These are phyloP conservation scores for Pleurotus platypus DNA, from an alignment of 768 basidiomycete genomes.

Conservation along the genomic window DNA sequence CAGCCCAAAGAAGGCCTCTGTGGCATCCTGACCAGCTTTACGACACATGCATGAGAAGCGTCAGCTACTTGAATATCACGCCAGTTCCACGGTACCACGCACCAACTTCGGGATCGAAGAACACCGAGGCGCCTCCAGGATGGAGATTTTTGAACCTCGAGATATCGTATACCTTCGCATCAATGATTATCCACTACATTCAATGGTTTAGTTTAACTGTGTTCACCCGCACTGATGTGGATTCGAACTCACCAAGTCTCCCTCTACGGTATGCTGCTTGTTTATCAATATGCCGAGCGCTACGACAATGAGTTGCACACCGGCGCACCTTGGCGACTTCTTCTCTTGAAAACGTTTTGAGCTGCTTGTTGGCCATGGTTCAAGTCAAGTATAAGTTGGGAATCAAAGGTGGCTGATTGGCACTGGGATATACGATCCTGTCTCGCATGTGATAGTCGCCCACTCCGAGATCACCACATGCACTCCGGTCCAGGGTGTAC, in stretches of 20 bases:
- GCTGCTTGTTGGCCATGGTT: constrained; percentile 24
- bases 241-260: constrained; percentile 59
- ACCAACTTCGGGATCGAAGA: constrained; percentile 80
- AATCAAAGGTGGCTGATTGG: no score
- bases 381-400: no score
- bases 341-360: constrained; percentile 26
- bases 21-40: constrained; percentile 82
- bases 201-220: not conserved
- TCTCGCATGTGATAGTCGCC: no score
- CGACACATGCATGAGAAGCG: constrained; percentile 12
- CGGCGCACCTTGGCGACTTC: constrained; percentile 26
- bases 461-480: no score
- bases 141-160: constrained; percentile 78
- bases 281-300: not conserved
- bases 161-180: constrained; percentile 81
- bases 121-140: constrained; percentile 76
- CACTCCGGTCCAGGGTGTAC: no score
- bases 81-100: constrained; percentile 37
- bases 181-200: constrained; percentile 75
- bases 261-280: constrained; percentile 66
- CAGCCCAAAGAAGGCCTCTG: constrained; percentile 84
- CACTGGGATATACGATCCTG: no score
- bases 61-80: not conserved
- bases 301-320: not conserved
- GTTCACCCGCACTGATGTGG: not conserved